Evolutionary conservation across 2,329 filamentous ascomycete genomes (phyloP).

Genomic region (Venturia asperata): DNA sequence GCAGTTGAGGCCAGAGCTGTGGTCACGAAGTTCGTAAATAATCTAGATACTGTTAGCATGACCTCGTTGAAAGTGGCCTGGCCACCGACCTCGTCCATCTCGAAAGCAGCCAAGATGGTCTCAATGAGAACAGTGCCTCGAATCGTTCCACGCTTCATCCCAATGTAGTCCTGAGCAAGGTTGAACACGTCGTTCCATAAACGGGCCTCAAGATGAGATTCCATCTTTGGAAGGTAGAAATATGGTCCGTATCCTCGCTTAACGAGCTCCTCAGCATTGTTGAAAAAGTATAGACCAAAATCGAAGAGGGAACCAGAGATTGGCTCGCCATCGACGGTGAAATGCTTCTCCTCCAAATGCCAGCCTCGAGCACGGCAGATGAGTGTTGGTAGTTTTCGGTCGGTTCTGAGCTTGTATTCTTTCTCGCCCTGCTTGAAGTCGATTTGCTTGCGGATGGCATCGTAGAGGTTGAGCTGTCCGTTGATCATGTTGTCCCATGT

Average conservation of each 20-base stretch:
- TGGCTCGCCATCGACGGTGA: constrained; percentile 89
- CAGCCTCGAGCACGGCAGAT: constrained; percentile 93
- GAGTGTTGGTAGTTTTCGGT: constrained; percentile 77
- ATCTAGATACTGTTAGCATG: constrained; percentile 47
- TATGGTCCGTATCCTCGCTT: constrained; percentile 82
- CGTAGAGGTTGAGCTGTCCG: constrained; percentile 94
- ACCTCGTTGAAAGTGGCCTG: neutral
- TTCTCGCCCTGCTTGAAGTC: constrained; percentile 95
- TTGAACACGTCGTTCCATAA: constrained; percentile 99
- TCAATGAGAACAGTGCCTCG: constrained; percentile 94
- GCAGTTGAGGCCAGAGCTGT: constrained; percentile 94
- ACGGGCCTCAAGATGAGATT: constrained; percentile 91
- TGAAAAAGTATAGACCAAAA: constrained; percentile 98
- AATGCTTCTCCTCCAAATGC: constrained; percentile 98
- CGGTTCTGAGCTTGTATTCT: constrained; percentile 94
- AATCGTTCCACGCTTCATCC: constrained; percentile 84
- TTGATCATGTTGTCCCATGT: constrained; percentile 99
- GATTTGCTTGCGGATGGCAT: constrained; percentile 85
- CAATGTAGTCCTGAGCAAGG: constrained; percentile 85
- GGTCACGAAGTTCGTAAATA: constrained; percentile 96
- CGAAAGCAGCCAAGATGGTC: constrained; percentile 94
- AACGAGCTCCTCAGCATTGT: constrained; percentile 87
- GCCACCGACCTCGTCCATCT: constrained; percentile 77
- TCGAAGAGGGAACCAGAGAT: constrained; percentile 92
- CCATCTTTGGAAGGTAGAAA: constrained; percentile 98